Base-by-base conservation (phyloP, 306 rosid genomes). In the Chamaecrista fasciculata region DNA sequence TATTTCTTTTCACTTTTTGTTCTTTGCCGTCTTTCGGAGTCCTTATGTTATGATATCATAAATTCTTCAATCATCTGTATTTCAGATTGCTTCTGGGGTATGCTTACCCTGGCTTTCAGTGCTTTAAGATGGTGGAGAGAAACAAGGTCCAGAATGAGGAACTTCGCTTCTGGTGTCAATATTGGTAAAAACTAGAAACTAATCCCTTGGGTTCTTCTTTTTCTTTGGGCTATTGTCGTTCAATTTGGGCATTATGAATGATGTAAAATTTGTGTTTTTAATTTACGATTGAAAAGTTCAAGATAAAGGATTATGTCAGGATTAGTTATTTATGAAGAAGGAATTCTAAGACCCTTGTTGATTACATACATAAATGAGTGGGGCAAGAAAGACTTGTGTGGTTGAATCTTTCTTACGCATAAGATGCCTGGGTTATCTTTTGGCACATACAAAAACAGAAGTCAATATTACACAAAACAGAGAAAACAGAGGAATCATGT, bases 161-260 rank as follows among this genome's bases (percentile, higher is more conserved):
- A 70, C 97, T 94, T 69, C 92, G 94, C 11, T 88, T 94, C 73
- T 94, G 98, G 98, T 94, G 97, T 77, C 95, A 87, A 73, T 91
- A 91, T 65, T 94, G 98, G 98, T 90, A 87, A 37, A n/a, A n/a
- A n/a, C n/a, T n/a, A n/a, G n/a, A n/a, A 1, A 59, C 8, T 66
- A 31, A 56, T 57, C 42, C 47, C 63, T 37, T n/a, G 56, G 4
- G 6, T 12, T 46, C 20, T 2, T 15, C 14, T 34, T 34, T 16
- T 63, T 50, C 25, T 46, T 40, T 28, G 15, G 49, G 24, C 53
- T 21, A 10, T 62, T 53, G 6, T 14, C 16, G 62, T 68, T 76
- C n/a, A 19, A 28, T 29, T 55, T n/a, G n/a, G 15, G 15, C 52
- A 24, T 8, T 14, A 29, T 73, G 39, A 42, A 73, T 69, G 28